These are phyloP conservation scores for Umbilicaria muhlenbergii DNA, from an alignment of 495 filamentous ascomycete species.

Conservation along the genomic window DNA sequence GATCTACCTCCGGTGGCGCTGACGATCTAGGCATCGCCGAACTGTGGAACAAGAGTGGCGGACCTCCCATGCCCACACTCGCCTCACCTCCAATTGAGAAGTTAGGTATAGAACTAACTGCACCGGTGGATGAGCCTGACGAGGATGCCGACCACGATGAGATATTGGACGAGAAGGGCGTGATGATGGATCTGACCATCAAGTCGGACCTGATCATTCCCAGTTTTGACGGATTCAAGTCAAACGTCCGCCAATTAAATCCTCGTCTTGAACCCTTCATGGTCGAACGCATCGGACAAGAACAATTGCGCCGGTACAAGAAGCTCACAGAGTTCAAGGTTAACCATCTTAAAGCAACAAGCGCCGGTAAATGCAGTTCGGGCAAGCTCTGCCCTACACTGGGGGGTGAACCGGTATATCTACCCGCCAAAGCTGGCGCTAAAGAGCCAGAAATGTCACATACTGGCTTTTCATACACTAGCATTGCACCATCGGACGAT, in stretches of 20 bases:
- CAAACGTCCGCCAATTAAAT: constrained; percentile 58
- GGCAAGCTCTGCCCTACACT: constrained; percentile 45
- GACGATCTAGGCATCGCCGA: constrained; percentile 24
- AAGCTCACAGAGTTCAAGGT: constrained; percentile 55
- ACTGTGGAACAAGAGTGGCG: constrained; percentile 32
- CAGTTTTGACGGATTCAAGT: constrained; percentile 59
- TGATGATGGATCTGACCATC: constrained; percentile 32
- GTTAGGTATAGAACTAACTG: constrained; percentile 7
- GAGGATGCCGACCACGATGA: constrained; percentile 34
- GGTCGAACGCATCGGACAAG: constrained; percentile 67
- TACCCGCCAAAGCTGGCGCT: constrained; percentile 26
- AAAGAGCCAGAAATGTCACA: constrained; percentile 20
- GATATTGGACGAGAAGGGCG: constrained; percentile 24
- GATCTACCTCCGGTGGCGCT: constrained; percentile 19
- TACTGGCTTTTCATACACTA: constrained; percentile 32
- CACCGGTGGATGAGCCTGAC: constrained; percentile 16
- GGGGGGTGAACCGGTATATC: constrained; percentile 39
- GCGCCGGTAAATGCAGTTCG: constrained; percentile 38
- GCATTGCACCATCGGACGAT: constrained; percentile 31
- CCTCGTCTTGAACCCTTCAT: constrained; percentile 52
- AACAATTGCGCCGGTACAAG: constrained; percentile 69
- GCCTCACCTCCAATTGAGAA: constrained; percentile 21
- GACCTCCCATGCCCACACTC: constrained; percentile 30
- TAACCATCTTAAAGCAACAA: constrained; percentile 48
- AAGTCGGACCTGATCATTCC: constrained; percentile 42